Conservation (phyloP, 2,329 filamentous ascomycete species). For the Sclerotinia borealis region DNA sequence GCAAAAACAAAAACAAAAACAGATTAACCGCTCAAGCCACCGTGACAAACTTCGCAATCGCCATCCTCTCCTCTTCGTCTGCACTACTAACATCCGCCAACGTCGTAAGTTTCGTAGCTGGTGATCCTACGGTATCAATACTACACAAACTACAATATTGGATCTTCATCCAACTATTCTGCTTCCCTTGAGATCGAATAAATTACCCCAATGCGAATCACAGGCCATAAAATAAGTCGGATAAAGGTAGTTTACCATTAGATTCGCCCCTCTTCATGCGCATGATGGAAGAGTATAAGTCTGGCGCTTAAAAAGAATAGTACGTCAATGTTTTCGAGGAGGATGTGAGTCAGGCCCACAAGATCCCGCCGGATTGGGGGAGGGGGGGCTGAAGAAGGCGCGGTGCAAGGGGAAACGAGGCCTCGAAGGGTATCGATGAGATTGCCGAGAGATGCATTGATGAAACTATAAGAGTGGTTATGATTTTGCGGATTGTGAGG, state of each 20-base stretch:
- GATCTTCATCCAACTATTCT: constrained; percentile 46
- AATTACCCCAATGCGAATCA: constrained; percentile 47
- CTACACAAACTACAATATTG: constrained; percentile 59
- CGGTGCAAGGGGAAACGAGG: constrained; percentile 51
- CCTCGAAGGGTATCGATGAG: constrained; percentile 53
- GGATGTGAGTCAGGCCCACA: constrained; percentile 60
- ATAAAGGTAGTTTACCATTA: constrained; percentile 43
- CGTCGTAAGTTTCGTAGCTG: constrained; percentile 43
- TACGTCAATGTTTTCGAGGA: constrained; percentile 55
- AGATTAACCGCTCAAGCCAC: constrained; percentile 36
- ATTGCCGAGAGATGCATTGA: constrained; percentile 58
- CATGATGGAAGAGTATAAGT: constrained; percentile 47
- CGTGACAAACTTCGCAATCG: constrained; percentile 40
- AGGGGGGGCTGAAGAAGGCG: constrained; percentile 52
- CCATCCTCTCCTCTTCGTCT: constrained; percentile 36
- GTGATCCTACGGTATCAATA: constrained; percentile 43
- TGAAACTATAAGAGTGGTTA: constrained; percentile 40
- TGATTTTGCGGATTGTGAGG: constrained; percentile 14
- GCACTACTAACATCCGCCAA: constrained; percentile 40
- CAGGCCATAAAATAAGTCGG: constrained; percentile 57
- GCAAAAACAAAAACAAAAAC: constrained; percentile 36
- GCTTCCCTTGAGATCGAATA: constrained; percentile 50
- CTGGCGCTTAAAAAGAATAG: constrained; percentile 63
- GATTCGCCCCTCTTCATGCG: constrained; percentile 37
- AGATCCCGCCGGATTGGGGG: constrained; percentile 52